These are phyloP conservation scores for Sporothrix sp. DNA, from an alignment of 2,329 filamentous ascomycete species.

Conservation along the genomic window DNA sequence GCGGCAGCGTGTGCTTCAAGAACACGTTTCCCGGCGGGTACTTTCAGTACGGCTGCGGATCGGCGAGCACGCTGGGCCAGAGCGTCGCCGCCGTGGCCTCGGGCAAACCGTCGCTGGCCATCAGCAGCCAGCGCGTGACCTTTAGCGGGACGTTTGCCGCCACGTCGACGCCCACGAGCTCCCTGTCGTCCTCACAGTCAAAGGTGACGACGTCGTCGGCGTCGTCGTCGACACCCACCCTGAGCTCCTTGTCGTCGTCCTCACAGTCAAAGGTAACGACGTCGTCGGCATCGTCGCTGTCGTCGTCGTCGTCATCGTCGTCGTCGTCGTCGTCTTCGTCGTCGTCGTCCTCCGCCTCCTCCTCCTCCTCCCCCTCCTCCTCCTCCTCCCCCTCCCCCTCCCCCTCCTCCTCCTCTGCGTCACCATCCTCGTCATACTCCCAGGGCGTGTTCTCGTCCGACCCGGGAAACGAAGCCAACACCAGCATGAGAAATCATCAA, in stretches of 20 bases:
- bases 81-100: conserved; percentile 38
- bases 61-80: conserved; percentile 37
- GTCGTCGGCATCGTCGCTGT: not conserved
- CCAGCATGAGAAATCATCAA: conserved; percentile 20
- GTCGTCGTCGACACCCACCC: conserved; percentile 4
- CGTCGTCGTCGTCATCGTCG: not conserved
- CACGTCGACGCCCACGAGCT: conserved; percentile 14
- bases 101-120: conserved; percentile 29
- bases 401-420: conserved; percentile 13
- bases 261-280: not conserved
- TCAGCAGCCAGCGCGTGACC: conserved; percentile 32
- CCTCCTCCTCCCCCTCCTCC: conserved; percentile 17
- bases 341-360: not conserved
- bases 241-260: not conserved
- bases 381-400: conserved; percentile 16
- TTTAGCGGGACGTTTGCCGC: conserved; percentile 32
- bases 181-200: conserved; percentile 2
- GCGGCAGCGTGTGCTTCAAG: conserved; percentile 42
- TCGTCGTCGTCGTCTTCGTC: conserved; percentile 8
- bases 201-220: too few species aligned
- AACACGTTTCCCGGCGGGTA: conserved; percentile 47
- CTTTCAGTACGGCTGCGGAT: conserved; percentile 48
- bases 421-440: conserved; percentile 7
- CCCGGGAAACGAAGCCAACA: conserved; percentile 18
- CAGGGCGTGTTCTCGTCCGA: conserved; percentile 12